Percentiles rank a stretch among this genome's conserved stretches.
These are phyloP conservation scores for Pestalotiopsis sp. DNA, from an alignment of 2,329 filamentous ascomycete genomes.

Conservation along the genomic window DNA sequence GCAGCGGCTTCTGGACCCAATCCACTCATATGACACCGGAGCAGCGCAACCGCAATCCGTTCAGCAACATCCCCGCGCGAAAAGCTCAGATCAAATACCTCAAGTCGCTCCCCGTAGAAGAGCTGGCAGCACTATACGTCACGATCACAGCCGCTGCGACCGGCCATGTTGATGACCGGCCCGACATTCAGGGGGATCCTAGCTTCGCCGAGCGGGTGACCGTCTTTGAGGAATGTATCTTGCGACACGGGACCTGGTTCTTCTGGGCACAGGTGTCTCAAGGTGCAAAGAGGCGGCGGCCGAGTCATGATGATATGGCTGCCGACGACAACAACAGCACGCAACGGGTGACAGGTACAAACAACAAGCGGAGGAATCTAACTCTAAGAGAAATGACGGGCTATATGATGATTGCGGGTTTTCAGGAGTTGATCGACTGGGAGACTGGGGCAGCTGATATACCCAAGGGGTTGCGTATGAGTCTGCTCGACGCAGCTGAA, in stretches of 20 bases:
- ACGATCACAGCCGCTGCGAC: conserved; percentile 16
- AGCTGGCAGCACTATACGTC: conserved; percentile 21
- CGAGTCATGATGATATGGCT: background rate
- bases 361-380: background rate
- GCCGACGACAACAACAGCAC: background rate
- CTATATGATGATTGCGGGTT: conserved; percentile 17
- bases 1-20: conserved; percentile 2
- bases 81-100: conserved; percentile 24
- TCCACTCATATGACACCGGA: background rate
- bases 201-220: conserved; percentile 17
- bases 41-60: conserved; percentile 15
- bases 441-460: conserved; percentile 20
- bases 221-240: conserved; percentile 25
- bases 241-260: conserved; percentile 32
- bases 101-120: conserved; percentile 17
- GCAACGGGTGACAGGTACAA: background rate
- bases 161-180: conserved; percentile 3
- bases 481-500: conserved; percentile 18
- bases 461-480: conserved; percentile 23
- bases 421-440: conserved; percentile 23
- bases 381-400: conserved; percentile 12
- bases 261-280: conserved; percentile 19
- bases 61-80: conserved; percentile 18
- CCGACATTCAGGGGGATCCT: conserved; percentile 10
- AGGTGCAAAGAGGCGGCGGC: background rate